These are phyloP conservation scores for Striga hermonthica DNA, from an alignment of 305 asterid genomes.

Conservation along the genomic window DNA sequence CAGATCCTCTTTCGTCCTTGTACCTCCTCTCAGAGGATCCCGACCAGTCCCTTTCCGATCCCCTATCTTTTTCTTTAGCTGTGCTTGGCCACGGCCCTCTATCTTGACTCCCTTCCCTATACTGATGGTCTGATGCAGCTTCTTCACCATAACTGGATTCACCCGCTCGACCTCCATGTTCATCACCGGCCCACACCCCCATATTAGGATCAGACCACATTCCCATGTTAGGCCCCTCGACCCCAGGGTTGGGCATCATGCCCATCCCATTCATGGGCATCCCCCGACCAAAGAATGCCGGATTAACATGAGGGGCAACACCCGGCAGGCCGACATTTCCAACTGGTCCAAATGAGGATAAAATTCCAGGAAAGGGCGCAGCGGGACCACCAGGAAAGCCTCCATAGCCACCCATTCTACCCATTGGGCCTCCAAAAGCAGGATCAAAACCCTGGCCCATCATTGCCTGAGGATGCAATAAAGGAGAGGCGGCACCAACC, in stretches of 20 bases:
- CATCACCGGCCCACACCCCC: constrained; percentile 75
- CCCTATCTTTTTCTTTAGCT: constrained; percentile 69
- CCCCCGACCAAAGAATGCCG: constrained; percentile 79
- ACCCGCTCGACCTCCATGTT: constrained; percentile 67
- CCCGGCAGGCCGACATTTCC: constrained; percentile 72
- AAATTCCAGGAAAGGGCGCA: constrained; percentile 60
- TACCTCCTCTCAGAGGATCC: constrained; percentile 75
- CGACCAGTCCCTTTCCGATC: constrained; percentile 72
- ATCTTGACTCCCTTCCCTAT: constrained; percentile 66
- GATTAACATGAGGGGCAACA: constrained; percentile 82
- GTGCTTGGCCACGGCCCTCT: constrained; percentile 56
- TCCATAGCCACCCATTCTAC: constrained; percentile 68
- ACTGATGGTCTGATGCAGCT: constrained; percentile 67
- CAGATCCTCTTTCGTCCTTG: constrained; percentile 69
- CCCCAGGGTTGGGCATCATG: constrained; percentile 61
- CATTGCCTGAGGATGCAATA: constrained; percentile 70
- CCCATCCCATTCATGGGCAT: constrained; percentile 78
- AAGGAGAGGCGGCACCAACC: constrained; percentile 55
- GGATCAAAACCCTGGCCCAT: constrained; percentile 89
- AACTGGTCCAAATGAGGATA: constrained; percentile 59
- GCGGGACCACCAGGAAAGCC: constrained; percentile 70
- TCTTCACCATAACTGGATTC: constrained; percentile 79
- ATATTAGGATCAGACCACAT: constrained; percentile 71
- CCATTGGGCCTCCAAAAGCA: constrained; percentile 74
- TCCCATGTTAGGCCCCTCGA: constrained; percentile 70